Percentiles rank a stretch among this genome's conserved stretches.
phyloP scores from a whole-genome alignment of 2,329 filamentous ascomycete genomes.

The Thelonectria discophora region DNA sequence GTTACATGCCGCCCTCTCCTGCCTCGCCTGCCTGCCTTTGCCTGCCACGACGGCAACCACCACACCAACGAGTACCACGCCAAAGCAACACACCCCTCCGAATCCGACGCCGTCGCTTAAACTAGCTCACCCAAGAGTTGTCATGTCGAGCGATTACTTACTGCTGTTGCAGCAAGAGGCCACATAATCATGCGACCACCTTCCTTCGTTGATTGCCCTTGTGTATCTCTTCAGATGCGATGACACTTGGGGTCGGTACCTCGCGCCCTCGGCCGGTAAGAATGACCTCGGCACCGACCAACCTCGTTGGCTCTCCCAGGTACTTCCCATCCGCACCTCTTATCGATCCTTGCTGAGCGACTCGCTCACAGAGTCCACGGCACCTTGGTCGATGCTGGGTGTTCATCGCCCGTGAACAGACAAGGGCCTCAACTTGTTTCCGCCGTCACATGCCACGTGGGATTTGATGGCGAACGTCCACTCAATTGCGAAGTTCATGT shows the following conservation, averaged over 20 bases:
- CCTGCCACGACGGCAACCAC: constrained; percentile 12
- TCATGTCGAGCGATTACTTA: not conserved
- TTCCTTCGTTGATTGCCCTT: not conserved
- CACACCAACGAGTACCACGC: constrained; percentile 13
- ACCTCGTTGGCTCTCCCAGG: too few relatives aligned
- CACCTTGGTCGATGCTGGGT: constrained; percentile 6
- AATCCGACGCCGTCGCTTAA: not conserved
- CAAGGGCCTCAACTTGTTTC: constrained; percentile 28
- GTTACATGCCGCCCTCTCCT: constrained; percentile 3
- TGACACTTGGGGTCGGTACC: too few relatives aligned
- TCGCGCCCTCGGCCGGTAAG: too few relatives aligned
- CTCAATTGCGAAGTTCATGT: constrained; percentile 25
- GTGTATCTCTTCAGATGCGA: not conserved
- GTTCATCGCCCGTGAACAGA: constrained; percentile 19
- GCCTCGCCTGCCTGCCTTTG: constrained; percentile 18
- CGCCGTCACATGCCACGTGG: constrained; percentile 40
- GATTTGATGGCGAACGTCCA: constrained; percentile 30
- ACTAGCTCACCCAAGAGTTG: constrained; percentile 31
- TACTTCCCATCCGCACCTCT: too few relatives aligned
- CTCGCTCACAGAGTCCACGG: too few relatives aligned
- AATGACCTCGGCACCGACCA: too few relatives aligned
- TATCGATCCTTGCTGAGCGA: too few relatives aligned
- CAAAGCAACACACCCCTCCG: constrained; percentile 30
- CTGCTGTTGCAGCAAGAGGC: constrained; percentile 1
- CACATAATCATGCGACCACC: constrained; percentile 18